phyloP scores from a whole-genome alignment of 2,329 filamentous ascomycete genomes.

The Simplicillium sp. region DNA sequence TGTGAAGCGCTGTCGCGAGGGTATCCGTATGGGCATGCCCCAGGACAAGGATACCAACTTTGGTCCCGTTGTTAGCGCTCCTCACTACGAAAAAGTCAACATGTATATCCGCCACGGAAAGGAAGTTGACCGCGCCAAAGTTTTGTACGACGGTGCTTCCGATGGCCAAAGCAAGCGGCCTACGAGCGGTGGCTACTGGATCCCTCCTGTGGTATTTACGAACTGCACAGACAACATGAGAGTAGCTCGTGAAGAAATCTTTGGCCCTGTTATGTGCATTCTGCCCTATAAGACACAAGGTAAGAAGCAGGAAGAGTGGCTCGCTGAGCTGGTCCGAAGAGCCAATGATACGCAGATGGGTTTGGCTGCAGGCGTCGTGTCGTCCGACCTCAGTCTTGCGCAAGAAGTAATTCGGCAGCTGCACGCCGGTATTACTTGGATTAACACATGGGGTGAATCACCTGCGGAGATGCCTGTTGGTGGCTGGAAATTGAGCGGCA shows the following conservation, averaged over 20 bases:
- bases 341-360: slow-evolving; percentile 73
- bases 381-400: slow-evolving; percentile 62
- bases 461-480: slow-evolving; percentile 89
- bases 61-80: slow-evolving; percentile 68
- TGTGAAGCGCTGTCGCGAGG: slow-evolving; percentile 41
- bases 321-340: slow-evolving; percentile 60
- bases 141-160: slow-evolving; percentile 63
- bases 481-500: slow-evolving; percentile 83
- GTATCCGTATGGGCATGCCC: slow-evolving; percentile 68
- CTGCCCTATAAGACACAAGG: slow-evolving; percentile 54
- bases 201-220: slow-evolving; percentile 75
- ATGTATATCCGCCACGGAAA: slow-evolving; percentile 69
- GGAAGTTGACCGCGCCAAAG: slow-evolving; percentile 60
- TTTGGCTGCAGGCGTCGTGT: slow-evolving; percentile 77
- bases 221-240: slow-evolving; percentile 77
- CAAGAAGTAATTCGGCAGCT: slow-evolving; percentile 63
- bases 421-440: slow-evolving; percentile 82
- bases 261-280: slow-evolving; percentile 79
- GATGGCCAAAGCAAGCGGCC: slow-evolving; percentile 42
- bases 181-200: slow-evolving; percentile 64
- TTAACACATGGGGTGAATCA: slow-evolving; percentile 89
- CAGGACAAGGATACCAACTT: slow-evolving; percentile 69
- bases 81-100: slow-evolving; percentile 70
- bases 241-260: slow-evolving; percentile 76
- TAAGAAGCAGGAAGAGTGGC: slow-evolving; percentile 20